These are phyloP conservation scores for Exsudoporus frostii DNA, from an alignment of 768 basidiomycete genomes.

Conservation along the genomic window DNA sequence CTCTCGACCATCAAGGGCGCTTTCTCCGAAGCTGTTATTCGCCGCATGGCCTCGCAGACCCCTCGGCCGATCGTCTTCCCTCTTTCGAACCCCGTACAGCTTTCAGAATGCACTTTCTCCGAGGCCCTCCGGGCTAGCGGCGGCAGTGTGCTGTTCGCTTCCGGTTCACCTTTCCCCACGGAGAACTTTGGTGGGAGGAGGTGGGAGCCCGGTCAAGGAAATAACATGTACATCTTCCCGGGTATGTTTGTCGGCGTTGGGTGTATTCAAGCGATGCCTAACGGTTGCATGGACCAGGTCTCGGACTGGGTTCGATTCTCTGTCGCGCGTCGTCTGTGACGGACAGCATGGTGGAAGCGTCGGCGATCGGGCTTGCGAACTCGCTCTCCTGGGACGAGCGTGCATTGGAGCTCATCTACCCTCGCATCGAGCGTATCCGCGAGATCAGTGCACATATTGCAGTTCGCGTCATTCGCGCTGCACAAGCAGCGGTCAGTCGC, in stretches of 20 bases:
- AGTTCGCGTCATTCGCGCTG: slow-evolving; percentile 68
- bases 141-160: slow-evolving; percentile 81
- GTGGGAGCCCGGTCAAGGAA: slow-evolving; percentile 84
- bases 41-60: slow-evolving; percentile 76
- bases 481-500: slow-evolving; percentile 65
- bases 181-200: slow-evolving; percentile 51
- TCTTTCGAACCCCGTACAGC: slow-evolving; percentile 82
- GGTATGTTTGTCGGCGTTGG: slow-evolving; percentile 34
- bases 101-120: slow-evolving; percentile 77
- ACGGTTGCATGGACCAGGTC: slow-evolving; percentile 9
- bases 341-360: slow-evolving; percentile 86
- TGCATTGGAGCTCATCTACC: slow-evolving; percentile 69
- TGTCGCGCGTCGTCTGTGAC: slow-evolving; percentile 67
- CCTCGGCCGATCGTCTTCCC: slow-evolving; percentile 89
- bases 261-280: background rate
- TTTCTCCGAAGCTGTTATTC: slow-evolving; percentile 68
- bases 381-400: slow-evolving; percentile 71
- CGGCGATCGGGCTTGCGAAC: slow-evolving; percentile 75
- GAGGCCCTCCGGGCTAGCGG: slow-evolving; percentile 70
- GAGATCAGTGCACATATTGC: slow-evolving; percentile 82
- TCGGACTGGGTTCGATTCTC: slow-evolving; percentile 75
- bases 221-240: slow-evolving; percentile 90
- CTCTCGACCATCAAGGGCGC: slow-evolving; percentile 86
- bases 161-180: slow-evolving; percentile 80
- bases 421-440: slow-evolving; percentile 77